These are phyloP conservation scores for Fusarium newnesense DNA, from an alignment of 2,329 filamentous ascomycete genomes.

Conservation along the genomic window DNA sequence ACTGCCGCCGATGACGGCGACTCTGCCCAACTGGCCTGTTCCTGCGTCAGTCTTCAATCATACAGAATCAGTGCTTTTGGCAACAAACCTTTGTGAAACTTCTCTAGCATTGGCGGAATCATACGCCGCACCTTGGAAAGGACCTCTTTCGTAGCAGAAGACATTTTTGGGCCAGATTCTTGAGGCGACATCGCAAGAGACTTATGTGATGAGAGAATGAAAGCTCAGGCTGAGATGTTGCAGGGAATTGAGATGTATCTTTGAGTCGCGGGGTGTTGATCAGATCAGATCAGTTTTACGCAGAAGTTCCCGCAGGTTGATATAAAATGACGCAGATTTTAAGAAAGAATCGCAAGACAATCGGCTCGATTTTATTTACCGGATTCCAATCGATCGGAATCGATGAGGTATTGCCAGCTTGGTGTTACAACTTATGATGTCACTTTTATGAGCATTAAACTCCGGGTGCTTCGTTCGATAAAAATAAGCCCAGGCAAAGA, in stretches of 20 bases:
- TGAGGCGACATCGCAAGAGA: slow-evolving; percentile 39
- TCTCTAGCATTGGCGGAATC: slow-evolving; percentile 93
- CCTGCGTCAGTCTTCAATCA: slow-evolving; percentile 9
- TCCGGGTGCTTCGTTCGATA: neutral
- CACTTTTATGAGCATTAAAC: slow-evolving; percentile 17
- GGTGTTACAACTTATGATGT: slow-evolving; percentile 34
- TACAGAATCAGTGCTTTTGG: neutral
- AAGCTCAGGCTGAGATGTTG: slow-evolving; percentile 3
- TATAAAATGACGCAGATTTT: neutral
- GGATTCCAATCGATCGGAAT: slow-evolving; percentile 16
- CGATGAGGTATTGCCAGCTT: slow-evolving; percentile 23
- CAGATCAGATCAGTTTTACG: neutral
- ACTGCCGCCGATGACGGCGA: slow-evolving; percentile 94
- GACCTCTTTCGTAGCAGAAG: slow-evolving; percentile 76
- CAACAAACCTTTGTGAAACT: slow-evolving; percentile 88
- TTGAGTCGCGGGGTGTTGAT: neutral
- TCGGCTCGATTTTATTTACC: neutral
- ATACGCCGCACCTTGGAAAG: slow-evolving; percentile 86
- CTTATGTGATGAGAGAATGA: neutral
- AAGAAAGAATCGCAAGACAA: neutral
- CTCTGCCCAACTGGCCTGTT: slow-evolving; percentile 86
- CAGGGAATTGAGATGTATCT: neutral
- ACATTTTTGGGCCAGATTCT: slow-evolving; percentile 61
- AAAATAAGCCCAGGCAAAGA: neutral
- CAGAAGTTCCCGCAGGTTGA: neutral